phyloP scores from a whole-genome alignment of 306 rosid genomes.

The Dryas drummondii region DNA sequence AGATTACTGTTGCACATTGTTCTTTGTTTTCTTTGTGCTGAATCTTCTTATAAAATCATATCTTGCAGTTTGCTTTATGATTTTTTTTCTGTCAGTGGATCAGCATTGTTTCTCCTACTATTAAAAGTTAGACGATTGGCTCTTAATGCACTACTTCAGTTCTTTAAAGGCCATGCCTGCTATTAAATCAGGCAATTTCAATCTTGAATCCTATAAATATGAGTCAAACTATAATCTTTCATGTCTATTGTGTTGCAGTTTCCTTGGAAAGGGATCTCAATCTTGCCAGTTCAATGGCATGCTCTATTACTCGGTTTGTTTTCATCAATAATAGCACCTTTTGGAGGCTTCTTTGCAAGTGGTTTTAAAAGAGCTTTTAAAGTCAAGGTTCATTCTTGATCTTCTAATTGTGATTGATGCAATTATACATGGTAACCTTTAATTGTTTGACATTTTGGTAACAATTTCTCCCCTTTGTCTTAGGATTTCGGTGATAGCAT shows the following conservation, averaged over 20 bases:
- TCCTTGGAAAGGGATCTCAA: slow-evolving; percentile 77
- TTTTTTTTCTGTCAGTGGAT: not conserved
- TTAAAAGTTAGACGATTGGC: slow-evolving; percentile 18
- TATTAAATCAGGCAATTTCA: slow-evolving; percentile 6
- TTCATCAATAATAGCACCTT: slow-evolving; percentile 96
- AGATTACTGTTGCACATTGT: not conserved
- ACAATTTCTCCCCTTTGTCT: slow-evolving; percentile 21
- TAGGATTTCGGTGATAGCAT: slow-evolving; percentile 99
- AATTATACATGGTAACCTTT: not conserved
- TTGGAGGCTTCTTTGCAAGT: slow-evolving; percentile 99
- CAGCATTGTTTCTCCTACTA: slow-evolving; percentile 4
- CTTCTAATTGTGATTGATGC: slow-evolving; percentile 4
- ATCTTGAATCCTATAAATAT: slow-evolving; percentile 21
- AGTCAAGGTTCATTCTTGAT: slow-evolving; percentile 60
- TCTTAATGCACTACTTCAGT: slow-evolving; percentile 23
- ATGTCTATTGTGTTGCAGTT: slow-evolving; percentile 44
- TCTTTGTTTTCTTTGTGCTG: not conserved
- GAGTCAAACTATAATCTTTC: slow-evolving; percentile 6
- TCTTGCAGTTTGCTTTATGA: not conserved
- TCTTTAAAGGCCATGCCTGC: not conserved
- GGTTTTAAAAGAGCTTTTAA: slow-evolving; percentile 99
- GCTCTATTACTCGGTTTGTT: slow-evolving; percentile 85
- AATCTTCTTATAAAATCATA: not conserved
- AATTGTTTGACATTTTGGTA: slow-evolving; percentile 16
- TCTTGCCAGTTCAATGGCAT: slow-evolving; percentile 92